phyloP scores from a whole-genome alignment of 2,329 filamentous ascomycete species.

The Alternaria sp. region DNA sequence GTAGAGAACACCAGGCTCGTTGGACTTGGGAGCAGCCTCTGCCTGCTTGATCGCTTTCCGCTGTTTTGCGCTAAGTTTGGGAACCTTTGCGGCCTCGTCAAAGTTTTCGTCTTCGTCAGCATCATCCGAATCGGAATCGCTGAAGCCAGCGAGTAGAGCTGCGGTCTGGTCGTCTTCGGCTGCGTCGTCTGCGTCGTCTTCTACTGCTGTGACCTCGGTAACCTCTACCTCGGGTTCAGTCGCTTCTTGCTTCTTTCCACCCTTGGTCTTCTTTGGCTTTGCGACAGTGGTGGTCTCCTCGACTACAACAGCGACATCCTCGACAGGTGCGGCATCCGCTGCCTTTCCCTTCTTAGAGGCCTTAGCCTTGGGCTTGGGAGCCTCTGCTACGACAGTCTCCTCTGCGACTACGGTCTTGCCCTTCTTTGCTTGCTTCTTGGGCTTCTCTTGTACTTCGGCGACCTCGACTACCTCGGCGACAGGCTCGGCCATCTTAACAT shows the following conservation, averaged over 20 bases:
- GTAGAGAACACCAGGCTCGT: slow-evolving; percentile 81
- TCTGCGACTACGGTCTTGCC: slow-evolving; percentile 21
- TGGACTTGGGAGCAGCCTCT: slow-evolving; percentile 59
- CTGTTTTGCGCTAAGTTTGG: slow-evolving; percentile 37
- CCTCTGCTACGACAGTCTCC: slow-evolving; percentile 15
- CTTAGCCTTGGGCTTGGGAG: slow-evolving; percentile 32
- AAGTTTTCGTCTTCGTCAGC: slow-evolving; percentile 48
- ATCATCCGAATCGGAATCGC: slow-evolving; percentile 54
- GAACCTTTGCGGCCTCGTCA: slow-evolving; percentile 46
- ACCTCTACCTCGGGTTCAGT: slow-evolving; percentile 21
- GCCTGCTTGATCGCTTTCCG: slow-evolving; percentile 59
- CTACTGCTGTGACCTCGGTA: slow-evolving; percentile 20
- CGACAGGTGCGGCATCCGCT: slow-evolving; percentile 22
- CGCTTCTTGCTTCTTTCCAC: slow-evolving; percentile 26
- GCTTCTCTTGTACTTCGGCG: slow-evolving; percentile 17
- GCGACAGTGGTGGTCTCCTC: slow-evolving; percentile 17
- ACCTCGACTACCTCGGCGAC: slow-evolving; percentile 11
- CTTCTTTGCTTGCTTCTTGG: slow-evolving; percentile 29
- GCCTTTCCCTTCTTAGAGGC: slow-evolving; percentile 30
- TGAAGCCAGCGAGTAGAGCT: slow-evolving; percentile 61
- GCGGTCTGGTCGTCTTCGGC: slow-evolving; percentile 58
- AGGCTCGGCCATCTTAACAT: slow-evolving; percentile 10
- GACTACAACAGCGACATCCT: slow-evolving; percentile 15
- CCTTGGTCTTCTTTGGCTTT: slow-evolving; percentile 31
- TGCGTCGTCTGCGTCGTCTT: slow-evolving; percentile 27